These are phyloP conservation scores for Boletus eberwhitei DNA, from an alignment of 768 basidiomycete species.

Conservation along the genomic window DNA sequence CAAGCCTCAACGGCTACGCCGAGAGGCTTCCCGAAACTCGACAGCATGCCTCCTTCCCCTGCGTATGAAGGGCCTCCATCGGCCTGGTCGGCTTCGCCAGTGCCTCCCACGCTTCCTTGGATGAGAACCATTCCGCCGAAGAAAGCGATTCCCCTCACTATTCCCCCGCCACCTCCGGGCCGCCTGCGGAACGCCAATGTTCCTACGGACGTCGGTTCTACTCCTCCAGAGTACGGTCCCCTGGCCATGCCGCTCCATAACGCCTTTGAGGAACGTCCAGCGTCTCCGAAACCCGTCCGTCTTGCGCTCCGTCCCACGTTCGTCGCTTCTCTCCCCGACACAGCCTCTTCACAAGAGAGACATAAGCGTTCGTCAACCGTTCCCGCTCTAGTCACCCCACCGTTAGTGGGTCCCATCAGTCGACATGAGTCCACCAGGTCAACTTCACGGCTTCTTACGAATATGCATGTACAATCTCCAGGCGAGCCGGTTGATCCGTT, in stretches of 20 bases:
- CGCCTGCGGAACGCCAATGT: conserved; percentile 35
- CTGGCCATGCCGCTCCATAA: conserved; percentile 43
- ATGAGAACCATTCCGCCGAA: conserved; percentile 22
- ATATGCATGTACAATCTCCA: conserved; percentile 41
- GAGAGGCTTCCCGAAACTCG: conserved; percentile 29
- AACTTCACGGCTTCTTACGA: conserved; percentile 44
- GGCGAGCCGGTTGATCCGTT: conserved; percentile 48
- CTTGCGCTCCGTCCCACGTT: conserved; percentile 17
- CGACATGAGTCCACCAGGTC: conserved; percentile 29
- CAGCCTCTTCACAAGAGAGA: conserved; percentile 11
- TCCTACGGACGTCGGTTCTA: conserved; percentile 34
- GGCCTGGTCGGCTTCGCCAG: conserved; percentile 33
- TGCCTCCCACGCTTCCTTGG: conserved; percentile 26
- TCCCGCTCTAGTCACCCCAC: conserved; percentile 16
- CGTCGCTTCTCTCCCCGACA: conserved; percentile 4
- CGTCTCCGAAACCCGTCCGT: conserved; percentile 15
- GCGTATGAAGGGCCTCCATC: conserved; percentile 26
- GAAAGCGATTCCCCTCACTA: conserved; percentile 34
- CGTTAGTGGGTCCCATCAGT: conserved; percentile 14
- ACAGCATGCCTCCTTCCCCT: conserved; percentile 26
- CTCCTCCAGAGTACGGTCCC: conserved; percentile 21
- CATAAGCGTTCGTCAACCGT: conserved; percentile 23
- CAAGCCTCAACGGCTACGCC: conserved; percentile 32
- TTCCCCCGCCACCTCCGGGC: conserved; percentile 30
- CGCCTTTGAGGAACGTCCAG: conserved; percentile 31